Conservation (phyloP, 2,329 filamentous ascomycete species). For the Cordyceps militaris region DNA sequence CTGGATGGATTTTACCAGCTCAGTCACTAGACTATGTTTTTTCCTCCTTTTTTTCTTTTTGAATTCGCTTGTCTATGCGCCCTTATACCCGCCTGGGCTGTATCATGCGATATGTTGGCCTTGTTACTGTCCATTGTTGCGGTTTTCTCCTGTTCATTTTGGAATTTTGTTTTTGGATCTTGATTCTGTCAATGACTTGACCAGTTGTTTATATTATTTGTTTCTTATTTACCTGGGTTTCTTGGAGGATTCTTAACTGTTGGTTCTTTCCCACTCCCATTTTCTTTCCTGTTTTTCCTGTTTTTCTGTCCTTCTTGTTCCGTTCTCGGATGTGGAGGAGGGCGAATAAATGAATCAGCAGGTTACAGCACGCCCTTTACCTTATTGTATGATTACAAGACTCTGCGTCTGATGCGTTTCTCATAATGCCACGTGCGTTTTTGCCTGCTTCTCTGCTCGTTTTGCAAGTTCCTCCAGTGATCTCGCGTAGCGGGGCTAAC, state of each 20-base stretch:
- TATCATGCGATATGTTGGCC: conserved; percentile 11
- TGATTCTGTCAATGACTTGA: not conserved
- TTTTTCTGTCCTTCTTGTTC: not conserved
- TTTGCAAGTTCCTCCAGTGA: too few relatives aligned
- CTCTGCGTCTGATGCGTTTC: not conserved
- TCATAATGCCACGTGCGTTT: not conserved
- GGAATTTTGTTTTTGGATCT: not conserved
- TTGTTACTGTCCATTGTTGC: not conserved
- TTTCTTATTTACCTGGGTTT: not conserved
- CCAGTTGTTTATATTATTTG: not conserved
- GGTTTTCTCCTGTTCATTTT: not conserved
- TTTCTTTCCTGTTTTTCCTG: not conserved
- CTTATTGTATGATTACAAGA: not conserved
- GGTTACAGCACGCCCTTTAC: not conserved
- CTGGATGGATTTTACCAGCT: conserved; percentile 5
- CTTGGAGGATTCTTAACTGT: not conserved
- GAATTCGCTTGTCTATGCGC: not conserved
- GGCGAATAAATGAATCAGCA: not conserved
- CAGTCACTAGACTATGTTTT: conserved; percentile 9
- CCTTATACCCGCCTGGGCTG: conserved; percentile 11
- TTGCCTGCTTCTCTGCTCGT: too few relatives aligned
- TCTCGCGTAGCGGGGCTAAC: too few relatives aligned
- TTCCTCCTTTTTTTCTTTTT: not conserved
- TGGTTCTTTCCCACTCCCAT: not conserved
- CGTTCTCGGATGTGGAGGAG: not conserved